phyloP scores from a whole-genome alignment of 2,329 filamentous ascomycete genomes.

The Penicillium hesseltinei region DNA sequence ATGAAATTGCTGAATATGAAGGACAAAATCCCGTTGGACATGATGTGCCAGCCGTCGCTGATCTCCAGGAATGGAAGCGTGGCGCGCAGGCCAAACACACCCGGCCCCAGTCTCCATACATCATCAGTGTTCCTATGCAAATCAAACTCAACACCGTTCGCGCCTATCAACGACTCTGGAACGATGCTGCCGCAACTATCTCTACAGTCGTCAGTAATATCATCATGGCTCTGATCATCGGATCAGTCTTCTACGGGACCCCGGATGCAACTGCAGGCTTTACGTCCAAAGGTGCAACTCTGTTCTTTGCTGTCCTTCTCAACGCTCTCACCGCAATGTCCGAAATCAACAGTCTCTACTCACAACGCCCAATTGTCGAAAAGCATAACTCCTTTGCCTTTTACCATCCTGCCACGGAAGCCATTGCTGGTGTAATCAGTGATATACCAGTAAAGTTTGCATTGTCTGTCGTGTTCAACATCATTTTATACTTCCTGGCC shows the following conservation, averaged over 20 bases:
- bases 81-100: slow-evolving; percentile 40
- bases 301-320: slow-evolving; percentile 84
- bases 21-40: slow-evolving; percentile 36
- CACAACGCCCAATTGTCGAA: slow-evolving; percentile 27
- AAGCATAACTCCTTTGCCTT: slow-evolving; percentile 33
- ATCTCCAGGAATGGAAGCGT: slow-evolving; percentile 36
- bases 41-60: slow-evolving; percentile 21
- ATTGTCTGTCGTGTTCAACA: slow-evolving; percentile 72
- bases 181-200: slow-evolving; percentile 70
- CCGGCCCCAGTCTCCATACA: slow-evolving; percentile 73
- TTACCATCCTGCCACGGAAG: slow-evolving; percentile 27
- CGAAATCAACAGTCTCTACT: slow-evolving; percentile 44
- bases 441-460: slow-evolving; percentile 69
- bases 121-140: slow-evolving; percentile 70
- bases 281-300: slow-evolving; percentile 69
- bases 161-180: slow-evolving; percentile 71
- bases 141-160: slow-evolving; percentile 74
- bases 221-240: slow-evolving; percentile 71
- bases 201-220: slow-evolving; percentile 64
- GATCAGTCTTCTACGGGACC: slow-evolving; percentile 77
- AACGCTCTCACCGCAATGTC: slow-evolving; percentile 66
- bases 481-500: slow-evolving; percentile 81
- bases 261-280: slow-evolving; percentile 64
- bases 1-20: slow-evolving; percentile 43
- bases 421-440: slow-evolving; percentile 19